A percentile compares a stretch with the other conserved stretches of the same genome.
phyloP scores from a whole-genome alignment of 129 eudicot genomes.

The Chrysanthemum makinoi region DNA sequence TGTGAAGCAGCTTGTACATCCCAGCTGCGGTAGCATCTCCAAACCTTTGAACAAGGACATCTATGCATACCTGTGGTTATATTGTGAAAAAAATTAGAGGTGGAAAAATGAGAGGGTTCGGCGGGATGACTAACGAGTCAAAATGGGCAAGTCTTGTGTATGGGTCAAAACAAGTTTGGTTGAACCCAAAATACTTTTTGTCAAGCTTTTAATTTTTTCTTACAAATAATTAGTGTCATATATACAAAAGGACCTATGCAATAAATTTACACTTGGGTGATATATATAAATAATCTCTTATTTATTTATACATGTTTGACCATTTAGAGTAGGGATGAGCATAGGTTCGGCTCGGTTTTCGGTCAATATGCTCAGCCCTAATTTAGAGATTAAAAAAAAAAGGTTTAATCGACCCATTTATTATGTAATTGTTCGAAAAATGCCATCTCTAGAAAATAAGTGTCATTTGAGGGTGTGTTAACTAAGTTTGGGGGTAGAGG shows the following conservation, averaged over 20 bases:
- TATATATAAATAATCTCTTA: too few species aligned
- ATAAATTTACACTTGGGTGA: too few species aligned
- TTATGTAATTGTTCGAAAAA: too few species aligned
- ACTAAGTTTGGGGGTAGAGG: neutral
- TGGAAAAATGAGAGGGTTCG: neutral
- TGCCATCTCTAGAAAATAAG: neutral
- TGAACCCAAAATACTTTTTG: neutral
- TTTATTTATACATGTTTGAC: too few species aligned
- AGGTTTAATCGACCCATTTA: too few species aligned
- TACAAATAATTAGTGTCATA: too few species aligned
- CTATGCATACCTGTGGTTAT: constrained; percentile 76
- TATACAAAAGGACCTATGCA: too few species aligned
- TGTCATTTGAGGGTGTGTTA: neutral
- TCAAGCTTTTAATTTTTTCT: neutral
- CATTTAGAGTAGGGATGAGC: too few species aligned
- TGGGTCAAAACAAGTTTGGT: neutral
- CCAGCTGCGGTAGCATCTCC: constrained; percentile 99
- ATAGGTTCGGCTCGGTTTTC: too few species aligned
- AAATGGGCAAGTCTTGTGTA: neutral
- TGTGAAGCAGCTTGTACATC: constrained; percentile 74
- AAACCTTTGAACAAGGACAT: constrained; percentile 89
- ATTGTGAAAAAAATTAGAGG: neutral
- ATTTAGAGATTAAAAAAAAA: too few species aligned
- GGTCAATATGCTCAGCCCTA: too few species aligned
- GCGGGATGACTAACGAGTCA: neutral